Conservation (phyloP, 192 early-diverging fungal species). For the Coemansia umbellata region DNA sequence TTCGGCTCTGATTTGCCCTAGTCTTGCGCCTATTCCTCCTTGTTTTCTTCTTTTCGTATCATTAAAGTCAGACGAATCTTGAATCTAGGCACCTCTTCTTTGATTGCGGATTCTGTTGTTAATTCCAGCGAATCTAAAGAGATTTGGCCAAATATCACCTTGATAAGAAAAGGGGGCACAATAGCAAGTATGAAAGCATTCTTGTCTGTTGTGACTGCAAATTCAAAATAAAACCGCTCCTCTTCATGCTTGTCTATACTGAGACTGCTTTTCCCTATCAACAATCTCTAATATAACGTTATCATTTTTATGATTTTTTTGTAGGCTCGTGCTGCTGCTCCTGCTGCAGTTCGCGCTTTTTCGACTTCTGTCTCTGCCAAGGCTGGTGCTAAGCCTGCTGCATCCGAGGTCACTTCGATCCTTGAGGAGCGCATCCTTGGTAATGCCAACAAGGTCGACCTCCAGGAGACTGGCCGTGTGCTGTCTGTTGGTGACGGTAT, state of each 20-base stretch:
- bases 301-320: background rate
- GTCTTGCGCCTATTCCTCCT: background rate
- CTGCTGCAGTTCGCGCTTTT: constrained; percentile 46
- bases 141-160: too few relatives aligned
- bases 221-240: background rate
- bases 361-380: constrained; percentile 38
- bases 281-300: too few relatives aligned
- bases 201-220: too few relatives aligned
- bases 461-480: constrained; percentile 98
- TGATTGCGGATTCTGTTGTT: too few relatives aligned
- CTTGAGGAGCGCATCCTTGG: constrained; percentile 97
- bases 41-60: background rate
- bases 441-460: constrained; percentile 74
- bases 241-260: too few relatives aligned
- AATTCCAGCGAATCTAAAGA: too few relatives aligned
- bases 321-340: constrained; percentile 50
- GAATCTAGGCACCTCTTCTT: too few relatives aligned
- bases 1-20: too few relatives aligned
- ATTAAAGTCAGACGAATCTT: too few relatives aligned
- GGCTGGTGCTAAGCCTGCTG: constrained; percentile 59
- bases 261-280: background rate
- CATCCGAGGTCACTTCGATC: constrained; percentile 96
- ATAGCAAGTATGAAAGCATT: too few relatives aligned
- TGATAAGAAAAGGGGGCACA: too few relatives aligned
- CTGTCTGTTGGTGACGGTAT: constrained; percentile 99